Conservation (phyloP, 2,329 filamentous ascomycete species). For the Chrysoporthe austroafricana region DNA sequence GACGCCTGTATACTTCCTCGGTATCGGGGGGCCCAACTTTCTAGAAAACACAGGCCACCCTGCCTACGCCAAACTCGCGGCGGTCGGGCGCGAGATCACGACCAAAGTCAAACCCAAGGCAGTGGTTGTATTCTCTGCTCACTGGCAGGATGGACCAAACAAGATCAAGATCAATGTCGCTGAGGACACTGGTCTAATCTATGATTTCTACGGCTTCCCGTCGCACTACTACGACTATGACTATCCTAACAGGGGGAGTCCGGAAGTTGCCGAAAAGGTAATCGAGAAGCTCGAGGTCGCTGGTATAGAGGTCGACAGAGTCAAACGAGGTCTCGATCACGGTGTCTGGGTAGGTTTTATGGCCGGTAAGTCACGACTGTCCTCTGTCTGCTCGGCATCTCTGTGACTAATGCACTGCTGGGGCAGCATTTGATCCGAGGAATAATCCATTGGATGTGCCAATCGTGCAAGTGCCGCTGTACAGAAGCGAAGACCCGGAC, state of each 20-base stretch:
- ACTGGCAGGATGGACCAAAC: constrained; percentile 60
- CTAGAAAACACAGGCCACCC: constrained; percentile 64
- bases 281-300: constrained; percentile 49
- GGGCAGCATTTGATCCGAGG: constrained; percentile 53
- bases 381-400: background rate
- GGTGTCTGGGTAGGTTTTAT: constrained; percentile 65
- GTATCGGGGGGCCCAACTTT: constrained; percentile 51
- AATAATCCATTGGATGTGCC: constrained; percentile 56
- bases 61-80: constrained; percentile 57
- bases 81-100: constrained; percentile 64
- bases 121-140: constrained; percentile 67
- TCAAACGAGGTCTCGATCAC: constrained; percentile 64
- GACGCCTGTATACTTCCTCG: constrained; percentile 33
- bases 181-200: constrained; percentile 59
- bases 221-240: constrained; percentile 61
- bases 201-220: constrained; percentile 68
- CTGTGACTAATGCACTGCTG: background rate
- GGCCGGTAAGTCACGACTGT: constrained; percentile 30
- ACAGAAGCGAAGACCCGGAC: constrained; percentile 54
- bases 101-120: constrained; percentile 63
- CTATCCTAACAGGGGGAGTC: constrained; percentile 61
- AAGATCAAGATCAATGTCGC: constrained; percentile 60
- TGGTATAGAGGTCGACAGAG: constrained; percentile 56
- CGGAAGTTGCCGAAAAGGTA: constrained; percentile 55
- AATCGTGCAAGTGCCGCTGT: constrained; percentile 62